A percentile compares a stretch with the other conserved stretches of the same genome.
Evolutionary conservation across 192 early-diverging fungal species (phyloP).

Genomic region (Jimgerdemannia flammicorona): DNA sequence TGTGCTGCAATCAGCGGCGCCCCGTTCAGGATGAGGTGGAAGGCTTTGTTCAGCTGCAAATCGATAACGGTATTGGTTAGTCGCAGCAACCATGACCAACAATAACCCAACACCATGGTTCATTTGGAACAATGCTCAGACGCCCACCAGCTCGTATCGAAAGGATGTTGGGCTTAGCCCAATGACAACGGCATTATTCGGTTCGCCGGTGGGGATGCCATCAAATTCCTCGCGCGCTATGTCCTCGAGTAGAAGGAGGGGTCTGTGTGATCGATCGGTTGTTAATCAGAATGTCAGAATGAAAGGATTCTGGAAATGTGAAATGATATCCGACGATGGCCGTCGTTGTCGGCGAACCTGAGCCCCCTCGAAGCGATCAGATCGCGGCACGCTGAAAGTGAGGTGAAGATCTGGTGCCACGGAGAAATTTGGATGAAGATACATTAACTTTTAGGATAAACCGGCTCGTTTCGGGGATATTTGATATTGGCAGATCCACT

Average conservation of each 20-base stretch:
- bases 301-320: no score
- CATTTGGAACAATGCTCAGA: background rate
- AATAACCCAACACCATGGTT: slow-evolving; percentile 7
- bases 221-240: slow-evolving; percentile 71
- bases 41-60: slow-evolving; percentile 69
- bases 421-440: background rate
- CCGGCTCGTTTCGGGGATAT: no score
- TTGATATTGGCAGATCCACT: no score
- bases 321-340: no score
- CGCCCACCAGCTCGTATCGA: slow-evolving; percentile 56
- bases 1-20: slow-evolving; percentile 79
- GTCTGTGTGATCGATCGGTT: slow-evolving; percentile 32
- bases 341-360: slow-evolving; percentile 21
- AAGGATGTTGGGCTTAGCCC: slow-evolving; percentile 75
- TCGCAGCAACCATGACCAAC: background rate
- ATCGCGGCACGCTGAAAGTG: slow-evolving; percentile 70
- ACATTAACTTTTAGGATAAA: background rate
- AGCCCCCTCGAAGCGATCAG: slow-evolving; percentile 44
- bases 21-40: slow-evolving; percentile 55
- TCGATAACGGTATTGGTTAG: no score
- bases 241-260: slow-evolving; percentile 74
- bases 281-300: background rate
- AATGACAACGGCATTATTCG: slow-evolving; percentile 72
- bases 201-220: slow-evolving; percentile 45
- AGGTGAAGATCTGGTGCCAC: slow-evolving; percentile 65